phyloP scores from a whole-genome alignment of 2,329 filamentous ascomycete species.

The Talaromyces pinophilus region DNA sequence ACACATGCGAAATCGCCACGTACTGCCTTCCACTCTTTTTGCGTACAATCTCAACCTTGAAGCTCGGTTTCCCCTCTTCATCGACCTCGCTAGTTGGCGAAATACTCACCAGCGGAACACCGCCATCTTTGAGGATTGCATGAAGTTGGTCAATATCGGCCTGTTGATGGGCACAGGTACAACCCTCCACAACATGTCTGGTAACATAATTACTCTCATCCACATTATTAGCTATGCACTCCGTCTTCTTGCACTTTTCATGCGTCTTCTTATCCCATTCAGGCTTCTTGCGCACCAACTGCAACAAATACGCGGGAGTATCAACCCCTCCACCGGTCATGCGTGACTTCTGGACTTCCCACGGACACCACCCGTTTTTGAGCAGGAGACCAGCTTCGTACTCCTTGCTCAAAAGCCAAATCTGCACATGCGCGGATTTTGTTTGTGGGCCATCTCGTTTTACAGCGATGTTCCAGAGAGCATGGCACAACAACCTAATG shows the following conservation, averaged over 20 bases:
- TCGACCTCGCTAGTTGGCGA: neutral
- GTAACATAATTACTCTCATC: slow-evolving; percentile 24
- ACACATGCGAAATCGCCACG: slow-evolving; percentile 10
- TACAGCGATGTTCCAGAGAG: slow-evolving; percentile 3
- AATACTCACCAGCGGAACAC: slow-evolving; percentile 4
- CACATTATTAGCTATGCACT: slow-evolving; percentile 24
- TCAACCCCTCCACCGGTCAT: neutral
- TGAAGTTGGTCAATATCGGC: neutral
- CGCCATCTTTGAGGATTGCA: slow-evolving; percentile 2
- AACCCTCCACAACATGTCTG: slow-evolving; percentile 18
- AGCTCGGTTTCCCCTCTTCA: neutral
- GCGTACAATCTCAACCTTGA: slow-evolving; percentile 7
- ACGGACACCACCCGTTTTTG: slow-evolving; percentile 13
- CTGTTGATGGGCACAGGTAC: slow-evolving; percentile 18
- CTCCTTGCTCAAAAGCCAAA: neutral
- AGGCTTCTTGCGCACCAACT: slow-evolving; percentile 22
- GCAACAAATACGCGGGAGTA: slow-evolving; percentile 4
- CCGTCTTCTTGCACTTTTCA: slow-evolving; percentile 12
- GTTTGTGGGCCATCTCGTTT: slow-evolving; percentile 7
- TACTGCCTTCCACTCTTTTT: neutral
- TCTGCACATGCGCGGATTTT: neutral
- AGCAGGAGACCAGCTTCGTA: slow-evolving; percentile 3
- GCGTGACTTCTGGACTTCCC: slow-evolving; percentile 10
- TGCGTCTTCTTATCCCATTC: slow-evolving; percentile 16
- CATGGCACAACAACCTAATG: slow-evolving; percentile 3